Evolutionary conservation across 352 stramenopile genomes (phyloP).

Genomic region (Thraustochytrium striatum): DNA sequence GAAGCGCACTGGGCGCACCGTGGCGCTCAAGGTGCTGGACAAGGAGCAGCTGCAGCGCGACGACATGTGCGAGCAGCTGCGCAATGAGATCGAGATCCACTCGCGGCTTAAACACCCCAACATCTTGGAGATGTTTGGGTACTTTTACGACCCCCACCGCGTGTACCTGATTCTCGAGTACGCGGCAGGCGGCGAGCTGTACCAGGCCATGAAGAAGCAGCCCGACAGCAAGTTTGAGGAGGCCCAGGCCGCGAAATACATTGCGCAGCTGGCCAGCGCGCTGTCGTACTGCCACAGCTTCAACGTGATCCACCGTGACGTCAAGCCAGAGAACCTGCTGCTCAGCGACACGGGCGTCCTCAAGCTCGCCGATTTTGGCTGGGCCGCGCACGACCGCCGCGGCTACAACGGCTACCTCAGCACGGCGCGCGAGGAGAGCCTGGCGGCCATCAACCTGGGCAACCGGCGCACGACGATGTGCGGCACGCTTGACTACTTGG

Average conservation of each 20-base stretch:
- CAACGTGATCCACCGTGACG: constrained; percentile 98
- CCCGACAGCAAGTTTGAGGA: constrained; percentile 80
- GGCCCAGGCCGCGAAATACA: constrained; percentile 83
- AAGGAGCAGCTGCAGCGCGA: constrained; percentile 95
- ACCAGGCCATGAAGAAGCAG: constrained; percentile 89
- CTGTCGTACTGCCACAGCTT: constrained; percentile 97
- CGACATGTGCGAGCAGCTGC: constrained; percentile 95
- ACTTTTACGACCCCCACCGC: constrained; percentile 69
- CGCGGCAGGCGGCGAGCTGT: constrained; percentile 92
- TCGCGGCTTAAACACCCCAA: constrained; percentile 76
- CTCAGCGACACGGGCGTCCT: constrained; percentile 86
- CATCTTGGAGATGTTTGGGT: constrained; percentile 51
- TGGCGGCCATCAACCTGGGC: constrained; percentile 9
- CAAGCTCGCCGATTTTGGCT: constrained; percentile 99
- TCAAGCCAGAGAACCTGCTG: constrained; percentile 99
- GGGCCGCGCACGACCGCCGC: constrained; percentile 96
- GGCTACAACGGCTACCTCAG: constrained; percentile 54
- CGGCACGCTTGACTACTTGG: constrained; percentile 97
- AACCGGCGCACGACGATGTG: constrained; percentile 93
- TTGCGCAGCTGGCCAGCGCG: constrained; percentile 85
- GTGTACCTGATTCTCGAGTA: constrained; percentile 99
- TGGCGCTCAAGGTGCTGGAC: constrained; percentile 97
- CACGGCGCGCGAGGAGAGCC: constrained; percentile 5
- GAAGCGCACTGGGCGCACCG: constrained; percentile 95
- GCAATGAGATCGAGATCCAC: constrained; percentile 99